These are phyloP conservation scores for Cercospora janseana DNA, from an alignment of 2,329 filamentous ascomycete genomes.

Conservation along the genomic window DNA sequence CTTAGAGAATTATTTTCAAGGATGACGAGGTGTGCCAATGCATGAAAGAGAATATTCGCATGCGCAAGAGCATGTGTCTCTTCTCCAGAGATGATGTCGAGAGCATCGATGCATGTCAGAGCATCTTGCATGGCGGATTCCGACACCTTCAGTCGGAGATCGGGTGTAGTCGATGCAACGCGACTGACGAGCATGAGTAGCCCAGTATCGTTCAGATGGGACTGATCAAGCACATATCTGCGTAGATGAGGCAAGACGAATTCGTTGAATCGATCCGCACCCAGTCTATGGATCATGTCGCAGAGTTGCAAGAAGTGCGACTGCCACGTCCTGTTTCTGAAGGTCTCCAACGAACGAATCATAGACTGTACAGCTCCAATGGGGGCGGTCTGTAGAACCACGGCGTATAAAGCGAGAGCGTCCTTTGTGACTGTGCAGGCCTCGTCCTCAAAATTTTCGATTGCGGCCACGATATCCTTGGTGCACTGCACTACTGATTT, in stretches of 20 bases:
- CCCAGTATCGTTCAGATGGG: neutral
- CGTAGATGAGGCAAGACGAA: slow-evolving; percentile 81
- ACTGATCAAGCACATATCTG: slow-evolving; percentile 68
- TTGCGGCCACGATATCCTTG: slow-evolving; percentile 34
- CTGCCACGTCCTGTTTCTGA: slow-evolving; percentile 66
- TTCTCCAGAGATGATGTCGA: neutral
- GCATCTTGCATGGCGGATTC: neutral
- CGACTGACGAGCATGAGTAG: slow-evolving; percentile 20
- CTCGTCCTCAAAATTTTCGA: slow-evolving; percentile 12
- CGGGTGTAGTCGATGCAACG: slow-evolving; percentile 14
- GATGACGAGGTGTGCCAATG: slow-evolving; percentile 24
- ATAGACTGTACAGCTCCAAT: slow-evolving; percentile 74
- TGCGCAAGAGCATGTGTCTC: slow-evolving; percentile 8
- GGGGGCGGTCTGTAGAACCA: slow-evolving; percentile 71
- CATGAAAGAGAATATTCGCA: slow-evolving; percentile 21
- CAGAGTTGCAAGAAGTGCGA: slow-evolving; percentile 82
- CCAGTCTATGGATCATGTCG: slow-evolving; percentile 72
- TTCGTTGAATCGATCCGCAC: slow-evolving; percentile 70
- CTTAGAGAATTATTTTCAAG: slow-evolving; percentile 6
- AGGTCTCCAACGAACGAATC: slow-evolving; percentile 61
- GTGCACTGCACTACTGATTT: slow-evolving; percentile 54
- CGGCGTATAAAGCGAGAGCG: slow-evolving; percentile 53
- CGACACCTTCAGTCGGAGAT: slow-evolving; percentile 17
- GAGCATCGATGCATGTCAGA: neutral
- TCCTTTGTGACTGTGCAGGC: slow-evolving; percentile 34